Percentiles rank a stretch among this genome's conserved stretches.
Evolutionary conservation across 2,329 filamentous ascomycete genomes (phyloP).

Genomic region (Sphaerulina vaccinii): DNA sequence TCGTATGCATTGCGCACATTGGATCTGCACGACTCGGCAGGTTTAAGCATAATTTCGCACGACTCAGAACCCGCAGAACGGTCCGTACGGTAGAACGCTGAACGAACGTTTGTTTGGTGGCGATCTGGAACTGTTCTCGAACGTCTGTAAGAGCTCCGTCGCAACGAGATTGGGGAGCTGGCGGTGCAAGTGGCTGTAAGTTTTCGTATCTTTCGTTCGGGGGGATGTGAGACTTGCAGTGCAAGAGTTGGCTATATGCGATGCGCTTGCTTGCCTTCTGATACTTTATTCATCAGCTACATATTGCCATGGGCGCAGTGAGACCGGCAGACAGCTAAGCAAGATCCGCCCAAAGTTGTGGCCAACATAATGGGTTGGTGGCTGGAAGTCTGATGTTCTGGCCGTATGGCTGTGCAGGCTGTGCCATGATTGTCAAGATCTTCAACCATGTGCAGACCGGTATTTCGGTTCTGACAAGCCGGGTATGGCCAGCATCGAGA

Average conservation of each 20-base stretch:
- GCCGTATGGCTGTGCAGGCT: neutral
- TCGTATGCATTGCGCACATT: no score
- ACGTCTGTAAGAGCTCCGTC: no score
- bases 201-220: no score
- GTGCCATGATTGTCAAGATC: slow-evolving; percentile 2
- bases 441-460: slow-evolving; percentile 2
- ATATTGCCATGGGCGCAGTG: neutral
- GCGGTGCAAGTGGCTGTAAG: neutral
- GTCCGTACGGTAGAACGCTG: neutral
- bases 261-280: neutral
- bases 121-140: no score
- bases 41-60: neutral
- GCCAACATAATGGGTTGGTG: neutral
- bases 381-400: neutral
- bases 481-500: slow-evolving; percentile 10
- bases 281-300: neutral
- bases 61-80: slow-evolving; percentile 3
- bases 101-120: neutral
- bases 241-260: no score
- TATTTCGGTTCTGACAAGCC: slow-evolving; percentile 12
- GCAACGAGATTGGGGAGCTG: neutral
- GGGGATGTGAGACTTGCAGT: no score
- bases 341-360: neutral
- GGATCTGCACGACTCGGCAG: neutral
- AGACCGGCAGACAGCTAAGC: neutral